Evolutionary conservation across 2,329 filamentous ascomycete genomes (phyloP), one percentile per base, ranked within the genome.

Genomic region (Penicillium sp.): DNA sequence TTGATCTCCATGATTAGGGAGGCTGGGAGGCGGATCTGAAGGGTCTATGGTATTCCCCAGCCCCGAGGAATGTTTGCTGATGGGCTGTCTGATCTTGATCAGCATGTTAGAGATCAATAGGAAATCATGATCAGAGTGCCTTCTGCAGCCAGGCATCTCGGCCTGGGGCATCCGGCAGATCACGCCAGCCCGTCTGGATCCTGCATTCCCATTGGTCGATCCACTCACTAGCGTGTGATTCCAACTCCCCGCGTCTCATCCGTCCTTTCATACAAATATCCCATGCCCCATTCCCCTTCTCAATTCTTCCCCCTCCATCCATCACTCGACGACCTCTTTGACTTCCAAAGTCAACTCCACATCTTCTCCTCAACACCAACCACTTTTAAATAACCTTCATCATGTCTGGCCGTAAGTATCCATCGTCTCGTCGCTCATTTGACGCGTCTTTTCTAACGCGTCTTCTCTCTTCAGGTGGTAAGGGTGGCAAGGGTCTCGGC

Each of bases 401-500:
- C 64, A 82, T 82, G 80, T 79, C 80, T 81, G 80, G 80, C 77
- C 79, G 79, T 80, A 74, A 80, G 79, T 81, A 54, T 36, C 28
- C 1, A 41, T 46, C 43, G 42, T 54, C 57, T 56, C 43, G 51
- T 41, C 44, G 41, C 8, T 15, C 28, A 41, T 42, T 56, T 18
- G 46, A 57, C 53, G 56, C 49, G 51, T 59, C 41, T 45, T 26
- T 49, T 73, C 79, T 85, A 69, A 85, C 79, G 64, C 65, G 68
- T 68, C 33, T 53, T 56, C 52, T 56, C 52, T 64, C 57, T 61
- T 68, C 69, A 94, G 90, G 90, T 76, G 90, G 90, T 77, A 95
- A 95, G 82, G 91, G 91, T 79, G 92, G 92, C 76, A 96, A 96
- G 86, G 92, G 91, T 76, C 90, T 96, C 79, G 92, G 92, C 77